Base-by-base conservation (phyloP, 73 alveolate genomes). In the Paramecium sonneborni region DNA sequence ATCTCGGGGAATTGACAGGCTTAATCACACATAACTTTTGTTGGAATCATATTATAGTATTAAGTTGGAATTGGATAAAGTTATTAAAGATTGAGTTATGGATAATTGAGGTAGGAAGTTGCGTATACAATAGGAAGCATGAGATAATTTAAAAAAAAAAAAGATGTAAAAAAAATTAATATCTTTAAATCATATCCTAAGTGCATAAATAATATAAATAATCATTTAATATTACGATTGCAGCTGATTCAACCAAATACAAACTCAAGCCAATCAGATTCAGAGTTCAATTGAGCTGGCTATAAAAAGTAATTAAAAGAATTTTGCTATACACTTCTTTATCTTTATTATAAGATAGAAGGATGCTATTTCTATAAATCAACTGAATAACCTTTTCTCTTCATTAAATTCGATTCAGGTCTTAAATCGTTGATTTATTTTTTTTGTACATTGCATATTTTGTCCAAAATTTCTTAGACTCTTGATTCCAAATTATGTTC, bases 61-160 rank as follows among this genome's bases (percentile, higher is more conserved):
- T 62, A 62, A 30, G 84, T 62, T 34, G 44, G 84, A 62, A 62
- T 6, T 15, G 84, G 34, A 62, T 62, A 72, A 6, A 72, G 86
- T 72, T 72, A 10, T 30, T 30, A 39, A 72, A 72, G 86, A 72
- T 72, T 72, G 86, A 72, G 86, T 30, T 72, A 72, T 34, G 86
- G 86, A 37, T 72, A 34, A 79, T 62, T 62, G 84, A 62, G 1
- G 46, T 43, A 43, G 90, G 55, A 79, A 23, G 90, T 32, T 12
- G 44, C 44, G 84, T 62, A 62, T 34, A 62, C 44, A 26, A 62
- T 62, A 34, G 84, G 84, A 62, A 62, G 84, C 84, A 62, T 62
- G 84, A 62, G 84, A 62, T 62, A 43, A 39, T 41, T 26, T 79
- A 39, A 79, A 79, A 79, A 79, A 68, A 39, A 57, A 62, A 34